These are phyloP conservation scores for Blastobotrys attinorum DNA, from an alignment of 805 yeast genomes.

Conservation along the genomic window DNA sequence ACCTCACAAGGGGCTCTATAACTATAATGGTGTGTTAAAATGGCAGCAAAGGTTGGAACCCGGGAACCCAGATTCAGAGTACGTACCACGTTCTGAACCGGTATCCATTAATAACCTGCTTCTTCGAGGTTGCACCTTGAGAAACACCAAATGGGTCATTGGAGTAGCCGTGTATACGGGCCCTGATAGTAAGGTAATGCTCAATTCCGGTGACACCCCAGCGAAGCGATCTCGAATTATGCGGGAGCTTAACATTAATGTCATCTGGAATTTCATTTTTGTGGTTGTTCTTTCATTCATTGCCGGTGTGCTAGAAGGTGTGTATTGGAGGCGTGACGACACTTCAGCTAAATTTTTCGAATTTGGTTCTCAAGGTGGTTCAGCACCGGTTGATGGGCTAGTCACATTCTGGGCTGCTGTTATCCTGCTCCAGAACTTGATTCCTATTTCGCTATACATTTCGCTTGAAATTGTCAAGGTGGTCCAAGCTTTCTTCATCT, in stretches of 20 bases:
- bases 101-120: constrained; percentile 54
- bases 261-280: constrained; percentile 51
- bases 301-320: constrained; percentile 64
- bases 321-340: constrained; percentile 39
- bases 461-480: constrained; percentile 76
- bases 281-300: constrained; percentile 60
- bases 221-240: constrained; percentile 61
- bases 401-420: constrained; percentile 64
- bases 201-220: constrained; percentile 73
- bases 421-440: constrained; percentile 67
- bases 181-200: constrained; percentile 63
- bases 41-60: constrained; percentile 31
- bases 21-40: constrained; percentile 59
- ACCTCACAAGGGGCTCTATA: constrained; percentile 58
- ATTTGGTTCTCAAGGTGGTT: constrained; percentile 48
- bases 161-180: constrained; percentile 76
- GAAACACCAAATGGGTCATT: constrained; percentile 71
- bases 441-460: constrained; percentile 72
- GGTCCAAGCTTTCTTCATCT: constrained; percentile 66
- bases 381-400: constrained; percentile 57
- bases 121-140: constrained; percentile 61
- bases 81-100: constrained; percentile 39
- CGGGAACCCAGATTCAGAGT: constrained; percentile 28
- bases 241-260: constrained; percentile 58
- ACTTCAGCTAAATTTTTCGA: constrained; percentile 52